Evolutionary conservation across 192 early-diverging fungal genomes (phyloP), one percentile per base, ranked within the genome.

Genomic region (Rhizophagus clarus): DNA sequence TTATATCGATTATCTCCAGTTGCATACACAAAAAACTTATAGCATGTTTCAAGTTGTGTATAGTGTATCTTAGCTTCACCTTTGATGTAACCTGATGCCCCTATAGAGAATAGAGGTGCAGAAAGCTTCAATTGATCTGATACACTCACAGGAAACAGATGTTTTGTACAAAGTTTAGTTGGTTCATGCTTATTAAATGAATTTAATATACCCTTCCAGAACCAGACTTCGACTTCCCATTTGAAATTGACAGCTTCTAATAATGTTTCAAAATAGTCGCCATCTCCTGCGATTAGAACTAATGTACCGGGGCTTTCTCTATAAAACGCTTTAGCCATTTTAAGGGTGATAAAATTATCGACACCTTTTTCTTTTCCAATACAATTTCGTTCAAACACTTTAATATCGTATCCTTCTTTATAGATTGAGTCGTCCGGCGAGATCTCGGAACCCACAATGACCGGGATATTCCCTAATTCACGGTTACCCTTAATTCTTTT

Each of bases 171-270:
- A 45, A 45, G 42, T 0, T 12, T 3, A 45, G 42, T 45, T 0
- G 0, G 42, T 45, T 42, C 9, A 1, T 42, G 40, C 0, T 42
- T 42, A 42, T 9, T 45, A 45, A 45, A 1, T 14, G 11, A 45
- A 45, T 45, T 45, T 45, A 45, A 45, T 45, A 12, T 45, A 45
- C 42, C 42, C 0, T 51, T 37, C 73, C 73, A 75, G 56, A 75
- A 75, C 60, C 60, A 61, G 51, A 74, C 29, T 34, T 75, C 56
- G 20, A 75, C 56, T 15, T 32, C 61, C 73, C 73, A 75, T 2
- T 61, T 34, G 11, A 0, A 28, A 0, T 61, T 61, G 2, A 75
- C n/a, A 61, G 32, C 60, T 60, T 75, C 56, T 10, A 61, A 28
- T 72, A 72, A 42, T 3, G 40, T 10, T 9, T 2, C 6, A 28